Evolutionary conservation across 1,284 basidiomycete genomes (phyloP).

Genomic region (Phenoliferia sp.): DNA sequence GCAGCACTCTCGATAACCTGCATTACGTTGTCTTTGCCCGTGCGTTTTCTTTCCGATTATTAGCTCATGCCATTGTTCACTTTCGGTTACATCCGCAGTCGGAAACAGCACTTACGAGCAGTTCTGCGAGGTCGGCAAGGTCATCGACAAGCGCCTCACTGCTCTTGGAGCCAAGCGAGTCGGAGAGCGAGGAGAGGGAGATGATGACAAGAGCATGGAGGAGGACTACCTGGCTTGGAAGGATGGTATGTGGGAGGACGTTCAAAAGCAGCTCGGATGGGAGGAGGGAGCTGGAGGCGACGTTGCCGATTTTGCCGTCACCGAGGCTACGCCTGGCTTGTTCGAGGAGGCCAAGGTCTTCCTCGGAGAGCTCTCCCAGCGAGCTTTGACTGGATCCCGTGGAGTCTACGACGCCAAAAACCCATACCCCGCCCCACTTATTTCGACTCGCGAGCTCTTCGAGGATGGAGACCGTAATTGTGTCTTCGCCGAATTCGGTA

Average conservation of each 20-base stretch:
- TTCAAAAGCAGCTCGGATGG: conserved; percentile 72
- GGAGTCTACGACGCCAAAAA: conserved; percentile 97
- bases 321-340: conserved; percentile 57
- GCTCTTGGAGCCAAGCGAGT: conserved; percentile 82
- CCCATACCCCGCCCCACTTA: conserved; percentile 83
- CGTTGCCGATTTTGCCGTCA: conserved; percentile 87
- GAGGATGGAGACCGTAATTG: conserved; percentile 77
- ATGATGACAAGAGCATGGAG: conserved; percentile 99
- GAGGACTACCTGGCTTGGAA: conserved; percentile 99
- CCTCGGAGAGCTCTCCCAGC: conserved; percentile 74
- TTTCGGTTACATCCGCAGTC: conserved; percentile 2
- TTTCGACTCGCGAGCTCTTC: conserved; percentile 78
- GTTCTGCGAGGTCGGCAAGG: conserved; percentile 83
- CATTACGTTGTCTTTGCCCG: conserved; percentile 90
- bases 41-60: not conserved
- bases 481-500: conserved; percentile 90
- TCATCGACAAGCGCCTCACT: conserved; percentile 67
- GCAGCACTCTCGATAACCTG: conserved; percentile 73
- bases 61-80: not conserved
- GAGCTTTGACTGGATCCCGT: conserved; percentile 79
- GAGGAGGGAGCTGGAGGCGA: conserved; percentile 96
- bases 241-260: conserved; percentile 89
- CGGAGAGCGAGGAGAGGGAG: conserved; percentile 89
- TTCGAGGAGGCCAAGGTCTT: conserved; percentile 75
- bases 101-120: conserved; percentile 65